phyloP scores from a whole-genome alignment of 495 filamentous ascomycete genomes.

The Penicillium fimorum region DNA sequence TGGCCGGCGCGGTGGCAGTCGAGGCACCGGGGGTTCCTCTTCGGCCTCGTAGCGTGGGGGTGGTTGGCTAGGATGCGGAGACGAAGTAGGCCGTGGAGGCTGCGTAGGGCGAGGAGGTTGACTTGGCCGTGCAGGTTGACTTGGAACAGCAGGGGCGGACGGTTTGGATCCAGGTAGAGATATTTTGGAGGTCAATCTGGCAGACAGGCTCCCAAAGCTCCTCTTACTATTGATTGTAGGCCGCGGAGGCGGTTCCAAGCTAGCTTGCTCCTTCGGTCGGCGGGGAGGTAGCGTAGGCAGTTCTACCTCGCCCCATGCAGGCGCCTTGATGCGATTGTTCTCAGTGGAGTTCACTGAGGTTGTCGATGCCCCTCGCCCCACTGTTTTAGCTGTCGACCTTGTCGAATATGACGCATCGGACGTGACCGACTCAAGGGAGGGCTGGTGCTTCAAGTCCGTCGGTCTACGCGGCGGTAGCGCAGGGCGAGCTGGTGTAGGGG shows the following conservation, averaged over 20 bases:
- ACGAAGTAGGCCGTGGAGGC: constrained; percentile 14
- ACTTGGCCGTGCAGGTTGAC: constrained; percentile 4
- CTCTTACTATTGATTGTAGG: constrained; percentile 23
- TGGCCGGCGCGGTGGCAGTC: constrained; percentile 34
- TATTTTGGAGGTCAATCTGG: constrained; percentile 22
- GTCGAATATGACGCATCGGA: constrained; percentile 42
- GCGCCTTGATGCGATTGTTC: constrained; percentile 35
- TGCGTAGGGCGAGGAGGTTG: constrained; percentile 18
- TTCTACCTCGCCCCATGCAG: constrained; percentile 45
- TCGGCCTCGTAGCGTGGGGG: constrained; percentile 8
- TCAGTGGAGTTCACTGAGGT: constrained; percentile 34
- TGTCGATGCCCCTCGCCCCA: constrained; percentile 30
- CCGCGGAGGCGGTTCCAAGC: constrained; percentile 22
- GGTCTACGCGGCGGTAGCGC: constrained; percentile 40
- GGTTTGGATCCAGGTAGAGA: constrained; percentile 20
- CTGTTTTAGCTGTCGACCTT: constrained; percentile 36
- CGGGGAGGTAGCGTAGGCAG: constrained; percentile 48
- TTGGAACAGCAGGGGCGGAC: constrained; percentile 16
- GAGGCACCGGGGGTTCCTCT: constrained; percentile 19
- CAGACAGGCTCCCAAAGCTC: constrained; percentile 21
- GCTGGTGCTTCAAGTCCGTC: constrained; percentile 30
- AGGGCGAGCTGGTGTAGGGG: constrained; percentile 43
- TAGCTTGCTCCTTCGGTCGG: constrained; percentile 26
- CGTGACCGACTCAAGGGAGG: constrained; percentile 36
- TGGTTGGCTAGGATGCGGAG: background rate